Conservation (phyloP, 176 grass and related monocot genomes). For the Sorghum bicolor region Sorghum_bicolor_NCBIv3 NC_012876.2:5572001-5572500, state of each 20-base stretch:
- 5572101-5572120: conserved; percentile 56
- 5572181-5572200: conserved; percentile 34
- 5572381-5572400: background rate
- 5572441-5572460: background rate
- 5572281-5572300: no score
- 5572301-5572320: no score
- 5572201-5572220: background rate
- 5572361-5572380: background rate
- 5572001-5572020: conserved; percentile 77
- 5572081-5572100: conserved; percentile 36
- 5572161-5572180: conserved; percentile 25
- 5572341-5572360: background rate
- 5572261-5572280: no score
- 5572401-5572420: no score
- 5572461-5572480: background rate
- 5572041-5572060: conserved; percentile 53
- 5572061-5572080: conserved; percentile 56
- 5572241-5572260: no score
- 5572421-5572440: background rate
- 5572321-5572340: background rate
- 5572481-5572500: background rate
- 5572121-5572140: conserved; percentile 64
- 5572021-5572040: conserved; percentile 44
- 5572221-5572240: no score
- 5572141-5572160: conserved; percentile 33